phyloP scores from a whole-genome alignment of 306 rosid genomes.

The Gastrolobium bilobum region DNA sequence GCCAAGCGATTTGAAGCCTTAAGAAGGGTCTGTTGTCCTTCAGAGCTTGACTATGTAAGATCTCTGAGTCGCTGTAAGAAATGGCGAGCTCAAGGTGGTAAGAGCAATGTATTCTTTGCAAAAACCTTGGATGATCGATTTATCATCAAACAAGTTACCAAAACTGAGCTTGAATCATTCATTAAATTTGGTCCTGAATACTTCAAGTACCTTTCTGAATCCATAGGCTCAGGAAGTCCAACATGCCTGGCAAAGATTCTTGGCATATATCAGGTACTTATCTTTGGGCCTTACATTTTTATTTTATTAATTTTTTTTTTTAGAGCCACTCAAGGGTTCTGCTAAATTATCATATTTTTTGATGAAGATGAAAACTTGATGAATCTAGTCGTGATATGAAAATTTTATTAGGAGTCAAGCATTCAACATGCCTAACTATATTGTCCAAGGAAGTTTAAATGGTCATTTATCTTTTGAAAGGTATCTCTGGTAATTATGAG shows the following conservation, averaged over 20 bases:
- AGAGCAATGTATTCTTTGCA: constrained; percentile 97
- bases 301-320: not conserved
- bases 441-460: constrained; percentile 4
- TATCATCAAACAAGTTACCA: constrained; percentile 89
- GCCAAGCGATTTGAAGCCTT: constrained; percentile 90
- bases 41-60: constrained; percentile 86
- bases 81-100: constrained; percentile 99
- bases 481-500: constrained; percentile 1
- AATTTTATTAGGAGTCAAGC: constrained; percentile 4
- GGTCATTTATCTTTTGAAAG: not conserved
- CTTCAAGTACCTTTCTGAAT: constrained; percentile 86
- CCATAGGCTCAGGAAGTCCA: constrained; percentile 81
- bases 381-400: constrained; percentile 32
- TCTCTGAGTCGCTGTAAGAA: constrained; percentile 95
- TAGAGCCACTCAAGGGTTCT: constrained; percentile 31
- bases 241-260: constrained; percentile 96
- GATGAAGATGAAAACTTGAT: constrained; percentile 16
- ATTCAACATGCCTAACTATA: not conserved
- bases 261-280: constrained; percentile 95
- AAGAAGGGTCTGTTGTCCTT: constrained; percentile 88
- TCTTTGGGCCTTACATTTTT: constrained; percentile 21
- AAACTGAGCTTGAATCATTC: constrained; percentile 96
- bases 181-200: constrained; percentile 82
- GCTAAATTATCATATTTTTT: constrained; percentile 28
- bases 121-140: constrained; percentile 95